phyloP scores from a whole-genome alignment of 208 protist species.

The Wallacemonas rigidus region DNA sequence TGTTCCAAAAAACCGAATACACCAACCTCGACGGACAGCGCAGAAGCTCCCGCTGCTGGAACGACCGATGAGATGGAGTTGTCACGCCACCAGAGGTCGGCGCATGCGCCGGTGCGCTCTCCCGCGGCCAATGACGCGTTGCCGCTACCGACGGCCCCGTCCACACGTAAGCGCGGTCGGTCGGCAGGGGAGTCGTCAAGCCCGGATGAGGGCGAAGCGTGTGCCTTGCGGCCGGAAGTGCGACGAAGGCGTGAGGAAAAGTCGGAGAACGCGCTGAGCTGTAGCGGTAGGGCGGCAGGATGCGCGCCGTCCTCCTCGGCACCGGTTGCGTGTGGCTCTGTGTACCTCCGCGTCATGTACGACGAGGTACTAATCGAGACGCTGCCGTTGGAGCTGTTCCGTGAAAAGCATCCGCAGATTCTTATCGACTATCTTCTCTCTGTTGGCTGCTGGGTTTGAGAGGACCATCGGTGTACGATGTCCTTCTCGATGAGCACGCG shows the following conservation, averaged over 20 bases:
- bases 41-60: too few species aligned
- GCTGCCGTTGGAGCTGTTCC: conserved; percentile 71
- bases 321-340: background rate
- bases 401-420: conserved; percentile 69
- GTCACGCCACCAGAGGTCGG: too few species aligned
- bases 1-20: conserved; percentile 17
- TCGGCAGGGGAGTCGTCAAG: background rate
- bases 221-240: background rate
- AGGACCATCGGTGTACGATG: too few species aligned
- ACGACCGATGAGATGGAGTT: background rate
- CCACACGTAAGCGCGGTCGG: conserved; percentile 19
- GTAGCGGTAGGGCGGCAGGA: too few species aligned
- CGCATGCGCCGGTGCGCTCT: too few species aligned
- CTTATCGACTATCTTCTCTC: conserved; percentile 82
- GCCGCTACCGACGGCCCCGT: background rate
- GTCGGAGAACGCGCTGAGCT: too few species aligned
- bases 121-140: too few species aligned
- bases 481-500: too few species aligned
- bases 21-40: too few species aligned
- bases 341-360: conserved; percentile 81
- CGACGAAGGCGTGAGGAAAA: too few species aligned
- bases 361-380: conserved; percentile 63
- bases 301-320: too few species aligned
- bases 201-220: background rate
- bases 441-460: conserved; percentile 1